Percentiles rank a stretch among this genome's conserved stretches.
Conservation (phyloP, 441 rosid species). For the Gossypium schwendimanii region DNA sequence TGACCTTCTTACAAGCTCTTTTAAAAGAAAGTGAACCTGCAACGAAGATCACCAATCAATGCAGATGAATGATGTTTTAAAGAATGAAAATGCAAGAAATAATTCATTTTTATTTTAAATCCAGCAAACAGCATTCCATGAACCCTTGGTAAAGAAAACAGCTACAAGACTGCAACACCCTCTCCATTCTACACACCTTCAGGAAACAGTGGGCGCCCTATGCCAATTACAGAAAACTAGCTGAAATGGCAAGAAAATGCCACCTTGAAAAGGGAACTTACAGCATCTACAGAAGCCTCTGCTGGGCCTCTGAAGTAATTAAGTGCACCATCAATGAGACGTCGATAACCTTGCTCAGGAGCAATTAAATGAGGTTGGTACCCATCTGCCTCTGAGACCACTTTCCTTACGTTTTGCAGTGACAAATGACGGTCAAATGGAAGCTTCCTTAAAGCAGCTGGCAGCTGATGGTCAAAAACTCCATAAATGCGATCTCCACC, state of each 20-base stretch:
- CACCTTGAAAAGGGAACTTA: conserved; percentile 21
- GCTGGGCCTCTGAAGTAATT: conserved; percentile 56
- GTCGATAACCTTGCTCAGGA: conserved; percentile 61
- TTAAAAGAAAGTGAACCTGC: conserved; percentile 73
- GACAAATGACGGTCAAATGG: conserved; percentile 57
- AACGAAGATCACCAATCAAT: background rate
- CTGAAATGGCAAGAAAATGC: background rate
- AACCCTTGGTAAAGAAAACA: background rate
- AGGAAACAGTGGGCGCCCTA: background rate
- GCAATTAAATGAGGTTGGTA: conserved; percentile 65
- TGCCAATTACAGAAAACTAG: background rate
- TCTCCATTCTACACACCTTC: background rate
- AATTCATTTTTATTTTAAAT: background rate
- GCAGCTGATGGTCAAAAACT: conserved; percentile 58
- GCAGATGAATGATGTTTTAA: background rate
- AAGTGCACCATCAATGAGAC: conserved; percentile 51
- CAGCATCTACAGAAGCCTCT: conserved; percentile 65
- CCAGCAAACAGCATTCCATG: background rate
- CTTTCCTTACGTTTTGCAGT: conserved; percentile 45
- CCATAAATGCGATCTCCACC: conserved; percentile 66
- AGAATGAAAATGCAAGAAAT: background rate
- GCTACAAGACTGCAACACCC: background rate
- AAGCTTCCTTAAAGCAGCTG: conserved; percentile 54
- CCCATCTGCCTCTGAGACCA: conserved; percentile 61
- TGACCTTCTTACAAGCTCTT: conserved; percentile 83